Evolutionary conservation across 139 green algal species (phyloP), one percentile per base, ranked within the genome.

Genomic region (Auxenochlorella pyrenoidosa): DNA sequence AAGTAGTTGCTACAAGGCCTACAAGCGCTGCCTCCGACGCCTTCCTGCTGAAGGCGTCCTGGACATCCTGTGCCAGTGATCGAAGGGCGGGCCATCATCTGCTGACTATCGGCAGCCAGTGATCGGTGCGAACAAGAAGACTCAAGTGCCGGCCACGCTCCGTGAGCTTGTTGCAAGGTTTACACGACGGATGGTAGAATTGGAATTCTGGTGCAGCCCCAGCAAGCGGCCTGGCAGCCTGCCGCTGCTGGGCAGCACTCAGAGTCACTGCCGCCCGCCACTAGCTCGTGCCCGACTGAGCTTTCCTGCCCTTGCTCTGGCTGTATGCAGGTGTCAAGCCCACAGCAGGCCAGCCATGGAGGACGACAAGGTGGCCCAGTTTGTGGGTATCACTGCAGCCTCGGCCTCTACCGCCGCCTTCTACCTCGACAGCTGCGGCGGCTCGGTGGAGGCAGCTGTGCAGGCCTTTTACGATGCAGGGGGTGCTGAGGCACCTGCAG

Each of bases 321-420:
- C 36, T 32, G 19, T 58, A 16, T 79, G 73, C 73, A 79, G 65
- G 73, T 38, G 40, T 8, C 73, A 79, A 36, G 21, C 41, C 34
- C 32, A 58, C 32, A 71, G 40, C 5, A 73, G 8, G 2, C 22
- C 26, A 36, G 43, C 54, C 84, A 88, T 88, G 85, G 60, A 38
- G 38, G 73, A 91, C 72, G 88, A 92, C 22, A 71, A 47, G 51
- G 80, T 93, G 84, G 71, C 68, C 6, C 83, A 93, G 83, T 94
- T 94, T 73, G 44, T 93, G 34, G 41, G 34, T n/a, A 89, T 94
- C 38, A 94, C 92, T 22, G 75, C 78, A 1, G 89, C 89, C 30
- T 79, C 36, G 19, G 77, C 73, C 30, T 71, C 79, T 6, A 86
- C 79, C 4, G 92, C 92, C 3, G 24, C 47, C 41, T 77, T 75